These are phyloP conservation scores for Vanrija pseudolonga DNA, from an alignment of 1,284 basidiomycete genomes.

Conservation along the genomic window DNA sequence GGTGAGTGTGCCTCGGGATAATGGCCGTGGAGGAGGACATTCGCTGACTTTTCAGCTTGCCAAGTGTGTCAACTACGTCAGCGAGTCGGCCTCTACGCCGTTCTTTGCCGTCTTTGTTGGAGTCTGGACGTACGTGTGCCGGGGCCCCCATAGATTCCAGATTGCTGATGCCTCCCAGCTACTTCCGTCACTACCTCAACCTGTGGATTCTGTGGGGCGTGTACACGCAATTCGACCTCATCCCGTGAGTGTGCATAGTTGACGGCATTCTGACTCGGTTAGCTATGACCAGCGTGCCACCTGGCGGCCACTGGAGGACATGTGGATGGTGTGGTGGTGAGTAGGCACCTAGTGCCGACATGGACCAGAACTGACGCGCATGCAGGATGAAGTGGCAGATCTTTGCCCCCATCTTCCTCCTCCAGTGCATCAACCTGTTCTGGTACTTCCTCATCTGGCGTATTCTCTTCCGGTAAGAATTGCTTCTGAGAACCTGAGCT, in stretches of 20 bases:
- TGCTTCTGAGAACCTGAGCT: neutral
- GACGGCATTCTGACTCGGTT: neutral
- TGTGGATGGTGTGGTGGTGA: slow-evolving; percentile 65
- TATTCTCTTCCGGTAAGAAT: slow-evolving; percentile 59
- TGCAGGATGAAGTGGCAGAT: slow-evolving; percentile 72
- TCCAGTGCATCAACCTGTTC: slow-evolving; percentile 82
- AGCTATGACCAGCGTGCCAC: slow-evolving; percentile 12
- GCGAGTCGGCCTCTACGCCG: slow-evolving; percentile 62
- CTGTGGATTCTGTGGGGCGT: slow-evolving; percentile 82
- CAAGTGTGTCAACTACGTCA: slow-evolving; percentile 83
- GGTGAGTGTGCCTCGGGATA: slow-evolving; percentile 52
- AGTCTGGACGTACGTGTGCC: slow-evolving; percentile 71
- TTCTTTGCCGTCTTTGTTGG: slow-evolving; percentile 66
- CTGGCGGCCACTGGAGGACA: slow-evolving; percentile 64
- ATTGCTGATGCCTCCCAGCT: slow-evolving; percentile 54
- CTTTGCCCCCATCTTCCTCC: slow-evolving; percentile 65
- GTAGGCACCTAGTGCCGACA: slow-evolving; percentile 2
- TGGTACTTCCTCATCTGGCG: slow-evolving; percentile 82
- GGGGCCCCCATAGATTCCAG: neutral
- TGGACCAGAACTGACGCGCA: neutral
- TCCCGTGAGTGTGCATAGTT: slow-evolving; percentile 60
- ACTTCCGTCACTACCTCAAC: slow-evolving; percentile 94
- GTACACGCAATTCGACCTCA: slow-evolving; percentile 71
- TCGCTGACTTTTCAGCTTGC: slow-evolving; percentile 57
- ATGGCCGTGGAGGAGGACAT: neutral